Evolutionary conservation across 129 eudicot genomes (phyloP).

Genomic region (Erigeron canadensis): DNA sequence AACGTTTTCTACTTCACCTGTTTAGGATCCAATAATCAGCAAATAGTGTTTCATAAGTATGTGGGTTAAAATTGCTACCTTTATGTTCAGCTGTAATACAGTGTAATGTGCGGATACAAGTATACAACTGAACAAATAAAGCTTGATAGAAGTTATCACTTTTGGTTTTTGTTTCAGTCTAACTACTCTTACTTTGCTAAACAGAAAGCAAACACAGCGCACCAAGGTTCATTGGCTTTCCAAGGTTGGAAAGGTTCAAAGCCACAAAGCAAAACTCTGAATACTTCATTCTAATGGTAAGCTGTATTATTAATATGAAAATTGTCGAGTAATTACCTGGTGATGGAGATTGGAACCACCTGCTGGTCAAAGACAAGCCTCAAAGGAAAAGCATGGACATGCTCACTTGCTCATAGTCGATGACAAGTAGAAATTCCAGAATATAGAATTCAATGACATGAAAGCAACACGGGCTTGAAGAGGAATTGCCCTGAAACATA

Average conservation of each 20-base stretch:
- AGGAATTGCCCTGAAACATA: constrained; percentile 73
- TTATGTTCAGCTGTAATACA: neutral
- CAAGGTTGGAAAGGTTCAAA: neutral
- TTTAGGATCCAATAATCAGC: neutral
- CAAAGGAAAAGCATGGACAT: neutral
- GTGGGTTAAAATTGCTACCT: neutral
- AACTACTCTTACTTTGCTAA: neutral
- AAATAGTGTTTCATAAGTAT: neutral
- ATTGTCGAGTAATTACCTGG: neutral
- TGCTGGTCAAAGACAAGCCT: neutral
- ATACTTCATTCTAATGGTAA: neutral
- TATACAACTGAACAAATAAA: neutral
- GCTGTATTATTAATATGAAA: neutral
- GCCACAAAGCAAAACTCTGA: neutral
- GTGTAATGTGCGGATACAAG: neutral
- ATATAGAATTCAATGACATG: constrained; percentile 89
- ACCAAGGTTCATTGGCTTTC: neutral
- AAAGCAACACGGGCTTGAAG: constrained; percentile 96
- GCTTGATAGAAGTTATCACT: neutral
- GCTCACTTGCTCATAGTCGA: constrained; percentile 78
- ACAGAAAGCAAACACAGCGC: neutral
- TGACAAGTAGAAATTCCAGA: constrained; percentile 91
- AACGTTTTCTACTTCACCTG: neutral
- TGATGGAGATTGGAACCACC: neutral
- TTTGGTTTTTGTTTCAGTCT: neutral